Evolutionary conservation across 495 filamentous ascomycete species (phyloP), one percentile per base, ranked within the genome.

Genomic region (Trichoderma erinaceum): DNA sequence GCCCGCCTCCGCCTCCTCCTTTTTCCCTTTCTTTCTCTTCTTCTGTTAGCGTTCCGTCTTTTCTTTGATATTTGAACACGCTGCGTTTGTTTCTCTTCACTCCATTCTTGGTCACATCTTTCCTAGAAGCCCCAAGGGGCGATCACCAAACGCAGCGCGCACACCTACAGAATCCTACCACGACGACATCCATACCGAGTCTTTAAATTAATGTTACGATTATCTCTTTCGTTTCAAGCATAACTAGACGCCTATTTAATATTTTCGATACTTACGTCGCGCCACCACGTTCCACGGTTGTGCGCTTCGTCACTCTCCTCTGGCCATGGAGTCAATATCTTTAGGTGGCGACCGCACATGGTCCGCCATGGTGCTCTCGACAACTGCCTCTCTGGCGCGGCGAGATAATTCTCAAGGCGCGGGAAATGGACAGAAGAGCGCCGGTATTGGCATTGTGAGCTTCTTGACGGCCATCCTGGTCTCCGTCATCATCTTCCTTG

Each of bases 381-480:
- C 65, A 1, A n/a, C 68, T 4, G 41, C 50, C 25, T 25, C 64
- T 18, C 15, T 69, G 15, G 23, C 68, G 12, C 50, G 35, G 3
- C 6, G 18, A 32, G 29, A 32, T 16, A 38, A 38, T 38, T 50
- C 69, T 0, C 69, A 63, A 7, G 8, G 64, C 23, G 25, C 72
- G 10, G 82, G 79, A 23, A 71, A 69, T 8, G 85, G 77, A 52
- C 78, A 82, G 69, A 56, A 67, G 3, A 71, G 73, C n/a, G 77
- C 76, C 61, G 86, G 86, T 63, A 85, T 87, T 66, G 85, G 82
- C 67, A 75, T 88, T 35, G 79, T 84, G 48, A 81, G 88, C 13
- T 94, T 97, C 73, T 67, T 95, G 38, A 88, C 93, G 44, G 93
- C 93, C 67, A 76, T 97, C 71, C 85, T 82, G 23, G 84, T 86